Percentiles rank a stretch among this genome's conserved stretches.
These are phyloP conservation scores for Cladobotryum protrusum DNA, from an alignment of 2,329 filamentous ascomycete species.

Conservation along the genomic window DNA sequence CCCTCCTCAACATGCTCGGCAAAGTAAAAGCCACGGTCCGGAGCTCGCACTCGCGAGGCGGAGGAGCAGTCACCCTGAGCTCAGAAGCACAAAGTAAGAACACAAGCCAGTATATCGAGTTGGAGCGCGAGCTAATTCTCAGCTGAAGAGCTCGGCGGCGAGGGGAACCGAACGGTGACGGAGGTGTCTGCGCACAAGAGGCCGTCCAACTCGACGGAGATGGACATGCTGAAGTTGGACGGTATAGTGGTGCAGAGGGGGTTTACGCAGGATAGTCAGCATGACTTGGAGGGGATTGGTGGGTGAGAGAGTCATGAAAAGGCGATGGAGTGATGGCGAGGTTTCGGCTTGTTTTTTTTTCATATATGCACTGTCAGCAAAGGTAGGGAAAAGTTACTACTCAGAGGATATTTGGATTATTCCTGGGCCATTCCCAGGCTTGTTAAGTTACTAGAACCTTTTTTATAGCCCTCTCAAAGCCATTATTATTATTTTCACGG, in stretches of 20 bases:
- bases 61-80: background rate
- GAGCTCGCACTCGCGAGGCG: slow-evolving; percentile 2
- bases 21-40: background rate
- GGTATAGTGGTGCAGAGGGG: slow-evolving; percentile 9
- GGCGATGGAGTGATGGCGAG: no score
- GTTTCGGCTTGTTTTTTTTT: no score
- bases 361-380: no score
- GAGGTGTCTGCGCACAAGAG: slow-evolving; percentile 3
- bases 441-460: no score
- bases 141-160: background rate
- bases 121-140: no score
- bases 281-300: background rate
- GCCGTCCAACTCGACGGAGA: background rate
- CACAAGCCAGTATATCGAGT: background rate
- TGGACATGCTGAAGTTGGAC: slow-evolving; percentile 1
- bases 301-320: no score
- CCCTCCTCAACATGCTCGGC: background rate
- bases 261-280: slow-evolving; percentile 8
- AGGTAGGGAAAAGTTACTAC: no score
- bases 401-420: no score
- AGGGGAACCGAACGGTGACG: background rate
- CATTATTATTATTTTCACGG: no score
- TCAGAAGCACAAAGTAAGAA: background rate
- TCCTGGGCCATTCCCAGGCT: no score
- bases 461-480: no score